Percentiles rank a stretch among this genome's conserved stretches.
Conservation (phyloP, 2,329 filamentous ascomycete species). For the Pezicula rhizophila region DNA sequence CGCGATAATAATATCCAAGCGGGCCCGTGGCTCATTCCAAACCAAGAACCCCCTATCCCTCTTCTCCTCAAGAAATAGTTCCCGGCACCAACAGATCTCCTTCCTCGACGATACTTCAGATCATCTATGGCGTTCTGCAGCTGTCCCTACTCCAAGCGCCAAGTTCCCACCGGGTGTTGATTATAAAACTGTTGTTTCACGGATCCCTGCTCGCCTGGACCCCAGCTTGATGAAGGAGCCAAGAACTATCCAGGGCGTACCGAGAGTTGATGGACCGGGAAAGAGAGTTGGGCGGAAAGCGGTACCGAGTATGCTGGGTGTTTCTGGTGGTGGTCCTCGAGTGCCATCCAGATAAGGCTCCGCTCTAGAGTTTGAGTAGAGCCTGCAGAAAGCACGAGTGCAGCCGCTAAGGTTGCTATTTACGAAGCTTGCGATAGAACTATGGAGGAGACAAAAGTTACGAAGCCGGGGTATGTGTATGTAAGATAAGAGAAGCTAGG, state of each 20-base stretch:
- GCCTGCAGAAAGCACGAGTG: no score
- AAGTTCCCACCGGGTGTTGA: constrained; percentile 50
- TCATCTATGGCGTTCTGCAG: constrained; percentile 71
- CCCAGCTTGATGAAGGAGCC: constrained; percentile 86
- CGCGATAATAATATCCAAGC: constrained; percentile 76
- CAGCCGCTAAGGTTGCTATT: no score
- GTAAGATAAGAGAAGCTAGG: no score
- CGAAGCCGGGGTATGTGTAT: no score
- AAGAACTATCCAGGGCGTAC: constrained; percentile 82
- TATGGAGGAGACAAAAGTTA: no score
- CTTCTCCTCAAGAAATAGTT: constrained; percentile 17
- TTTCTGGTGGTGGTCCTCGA: neutral
- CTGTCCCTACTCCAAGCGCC: constrained; percentile 52
- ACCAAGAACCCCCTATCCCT: constrained; percentile 21
- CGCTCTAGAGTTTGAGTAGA: no score
- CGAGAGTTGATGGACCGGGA: constrained; percentile 40
- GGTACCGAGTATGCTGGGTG: constrained; percentile 28
- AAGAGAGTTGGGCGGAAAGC: constrained; percentile 28
- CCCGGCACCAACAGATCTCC: constrained; percentile 30
- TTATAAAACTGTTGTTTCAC: constrained; percentile 53
- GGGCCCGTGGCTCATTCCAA: constrained; percentile 56
- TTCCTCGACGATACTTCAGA: constrained; percentile 70
- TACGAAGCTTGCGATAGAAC: no score
- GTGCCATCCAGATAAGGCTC: no score
- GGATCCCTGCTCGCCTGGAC: constrained; percentile 79